A percentile compares a stretch with the other conserved stretches of the same genome.
Conservation (phyloP, 331 rosid species). For the Quercus lobata region DNA sequence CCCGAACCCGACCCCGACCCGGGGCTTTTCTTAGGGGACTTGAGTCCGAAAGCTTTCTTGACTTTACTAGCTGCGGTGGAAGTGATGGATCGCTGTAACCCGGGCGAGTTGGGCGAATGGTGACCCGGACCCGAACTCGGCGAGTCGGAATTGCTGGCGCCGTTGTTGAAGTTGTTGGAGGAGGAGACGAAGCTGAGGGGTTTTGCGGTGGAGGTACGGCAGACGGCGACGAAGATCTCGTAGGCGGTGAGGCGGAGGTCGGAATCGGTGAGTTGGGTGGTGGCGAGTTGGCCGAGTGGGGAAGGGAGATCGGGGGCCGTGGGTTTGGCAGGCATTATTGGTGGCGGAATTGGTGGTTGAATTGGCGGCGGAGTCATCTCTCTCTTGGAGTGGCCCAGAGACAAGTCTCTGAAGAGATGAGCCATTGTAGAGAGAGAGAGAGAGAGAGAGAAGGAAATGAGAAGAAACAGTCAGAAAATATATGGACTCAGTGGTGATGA, state of each 20-base stretch:
- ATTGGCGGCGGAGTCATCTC: slow-evolving; percentile 41
- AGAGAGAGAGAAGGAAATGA: neutral
- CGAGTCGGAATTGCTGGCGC: slow-evolving; percentile 33
- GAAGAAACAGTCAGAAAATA: too few species aligned
- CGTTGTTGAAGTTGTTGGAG: neutral
- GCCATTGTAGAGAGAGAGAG: slow-evolving; percentile 53
- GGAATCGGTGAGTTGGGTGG: slow-evolving; percentile 59
- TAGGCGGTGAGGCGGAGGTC: slow-evolving; percentile 83
- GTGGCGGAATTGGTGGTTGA: slow-evolving; percentile 26
- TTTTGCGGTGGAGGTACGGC: slow-evolving; percentile 88
- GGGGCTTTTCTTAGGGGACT: slow-evolving; percentile 82
- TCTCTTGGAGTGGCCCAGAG: slow-evolving; percentile 85
- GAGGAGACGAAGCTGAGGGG: slow-evolving; percentile 45
- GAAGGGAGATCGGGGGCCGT: slow-evolving; percentile 65
- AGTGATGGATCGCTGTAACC: slow-evolving; percentile 83
- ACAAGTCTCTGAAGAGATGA: slow-evolving; percentile 89
- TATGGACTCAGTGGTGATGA: too few species aligned
- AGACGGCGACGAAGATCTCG: slow-evolving; percentile 98
- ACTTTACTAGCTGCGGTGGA: slow-evolving; percentile 94
- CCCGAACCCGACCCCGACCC: slow-evolving; percentile 46
- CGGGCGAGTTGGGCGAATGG: slow-evolving; percentile 44
- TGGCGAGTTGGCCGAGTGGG: slow-evolving; percentile 75
- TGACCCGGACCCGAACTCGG: slow-evolving; percentile 34
- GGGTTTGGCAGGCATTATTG: slow-evolving; percentile 3
- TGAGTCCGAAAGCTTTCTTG: slow-evolving; percentile 92